These are phyloP conservation scores for Aegilops umbellulata DNA, from an alignment of 176 grass and related monocot genomes.

Conservation along the genomic window DNA sequence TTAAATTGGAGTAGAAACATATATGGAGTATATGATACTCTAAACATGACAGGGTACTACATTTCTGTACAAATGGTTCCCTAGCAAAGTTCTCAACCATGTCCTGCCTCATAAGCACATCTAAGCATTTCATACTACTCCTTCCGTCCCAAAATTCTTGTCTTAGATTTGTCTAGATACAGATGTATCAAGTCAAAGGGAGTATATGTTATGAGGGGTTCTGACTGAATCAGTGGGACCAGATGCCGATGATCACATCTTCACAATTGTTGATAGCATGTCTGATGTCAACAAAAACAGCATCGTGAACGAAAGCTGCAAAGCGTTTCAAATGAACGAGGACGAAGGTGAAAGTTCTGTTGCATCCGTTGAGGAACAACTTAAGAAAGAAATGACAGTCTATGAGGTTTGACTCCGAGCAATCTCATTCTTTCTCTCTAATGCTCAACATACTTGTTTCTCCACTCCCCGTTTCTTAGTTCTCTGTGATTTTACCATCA, in stretches of 20 bases:
- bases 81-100: background rate
- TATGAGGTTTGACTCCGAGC: constrained; percentile 66
- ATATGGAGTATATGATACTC: background rate
- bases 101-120: background rate
- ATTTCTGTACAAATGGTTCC: background rate
- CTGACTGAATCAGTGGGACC: too few relatives aligned
- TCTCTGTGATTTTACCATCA: background rate
- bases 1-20: background rate
- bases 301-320: constrained; percentile 39
- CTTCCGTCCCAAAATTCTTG: too few relatives aligned
- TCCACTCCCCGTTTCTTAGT: background rate
- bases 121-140: constrained; percentile 5
- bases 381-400: constrained; percentile 93
- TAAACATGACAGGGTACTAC: background rate
- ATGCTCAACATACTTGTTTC: background rate
- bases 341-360: constrained; percentile 89
- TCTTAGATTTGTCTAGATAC: too few relatives aligned
- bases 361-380: constrained; percentile 86
- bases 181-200: too few relatives aligned
- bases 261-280: constrained; percentile 71
- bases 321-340: constrained; percentile 62
- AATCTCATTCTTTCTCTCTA: background rate
- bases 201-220: too few relatives aligned
- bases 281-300: constrained; percentile 66
- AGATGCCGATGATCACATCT: too few relatives aligned